Conservation (phyloP, 805 yeast species). For the Candida tibetensis region DNA sequence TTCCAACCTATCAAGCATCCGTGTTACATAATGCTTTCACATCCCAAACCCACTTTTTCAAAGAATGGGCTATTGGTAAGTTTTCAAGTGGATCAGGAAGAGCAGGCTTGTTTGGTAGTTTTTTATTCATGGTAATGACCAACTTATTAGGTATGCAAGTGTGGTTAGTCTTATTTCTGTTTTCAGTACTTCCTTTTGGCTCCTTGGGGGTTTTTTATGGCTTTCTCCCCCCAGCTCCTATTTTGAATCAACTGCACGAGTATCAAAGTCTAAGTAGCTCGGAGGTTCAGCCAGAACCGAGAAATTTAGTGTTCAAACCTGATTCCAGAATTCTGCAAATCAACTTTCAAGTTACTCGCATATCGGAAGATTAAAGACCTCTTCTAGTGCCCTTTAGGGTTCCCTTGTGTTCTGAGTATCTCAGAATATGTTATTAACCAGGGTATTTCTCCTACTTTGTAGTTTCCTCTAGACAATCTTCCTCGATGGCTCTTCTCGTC, state of each 20-base stretch:
- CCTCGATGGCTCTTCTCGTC: conserved; percentile 56
- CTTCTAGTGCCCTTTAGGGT: conserved; percentile 69
- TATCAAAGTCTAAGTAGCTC: too few species aligned
- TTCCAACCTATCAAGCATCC: too few species aligned
- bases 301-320: too few species aligned
- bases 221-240: conserved; percentile 9
- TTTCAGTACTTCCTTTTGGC: conserved; percentile 52
- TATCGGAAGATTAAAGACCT: conserved; percentile 34
- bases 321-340: too few species aligned
- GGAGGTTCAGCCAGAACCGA: too few species aligned
- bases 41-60: too few species aligned
- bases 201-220: conserved; percentile 35
- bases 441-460: conserved; percentile 83
- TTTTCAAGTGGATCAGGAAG: conserved; percentile 97
- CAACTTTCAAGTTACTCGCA: too few species aligned
- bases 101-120: conserved; percentile 87
- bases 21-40: too few species aligned
- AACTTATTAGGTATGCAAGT: conserved; percentile 61
- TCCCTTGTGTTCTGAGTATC: conserved; percentile 81
- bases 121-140: conserved; percentile 66
- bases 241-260: too few species aligned
- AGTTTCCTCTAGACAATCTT: conserved; percentile 68
- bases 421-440: conserved; percentile 89
- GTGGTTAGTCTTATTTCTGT: conserved; percentile 52
- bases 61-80: conserved; percentile 63